Evolutionary conservation across 768 basidiomycete genomes (phyloP).

Genomic region (Clavaria fumosa): DNA sequence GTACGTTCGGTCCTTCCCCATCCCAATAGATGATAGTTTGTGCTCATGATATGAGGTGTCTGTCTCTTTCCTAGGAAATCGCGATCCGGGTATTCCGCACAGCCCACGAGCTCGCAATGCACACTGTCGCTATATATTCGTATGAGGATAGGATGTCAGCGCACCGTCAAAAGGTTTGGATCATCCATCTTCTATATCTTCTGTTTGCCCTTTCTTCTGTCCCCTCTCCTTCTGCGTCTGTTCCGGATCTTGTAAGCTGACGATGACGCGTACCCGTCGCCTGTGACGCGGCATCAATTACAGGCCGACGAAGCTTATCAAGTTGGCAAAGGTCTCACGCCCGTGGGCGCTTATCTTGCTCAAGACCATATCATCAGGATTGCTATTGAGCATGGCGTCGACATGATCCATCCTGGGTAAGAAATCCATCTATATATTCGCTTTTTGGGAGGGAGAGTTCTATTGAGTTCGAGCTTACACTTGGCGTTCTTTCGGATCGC

Average conservation of each 20-base stretch:
- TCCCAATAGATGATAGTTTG: constrained; percentile 6
- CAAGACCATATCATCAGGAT: constrained; percentile 95
- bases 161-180: constrained; percentile 83
- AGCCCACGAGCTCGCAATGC: constrained; percentile 97
- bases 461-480: background rate
- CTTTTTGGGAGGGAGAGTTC: no score
- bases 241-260: no score
- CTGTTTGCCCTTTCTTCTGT: constrained; percentile 25
- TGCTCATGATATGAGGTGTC: constrained; percentile 2
- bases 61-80: constrained; percentile 79
- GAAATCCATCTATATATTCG: no score
- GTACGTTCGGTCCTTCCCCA: constrained; percentile 29
- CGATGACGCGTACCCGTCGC: no score
- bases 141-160: constrained; percentile 93
- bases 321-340: constrained; percentile 91
- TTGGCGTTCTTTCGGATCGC: constrained; percentile 1
- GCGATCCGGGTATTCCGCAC: constrained; percentile 98
- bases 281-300: no score
- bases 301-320: constrained; percentile 98
- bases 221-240: constrained; percentile 8
- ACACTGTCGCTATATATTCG: constrained; percentile 97
- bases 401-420: constrained; percentile 99
- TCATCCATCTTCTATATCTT: constrained; percentile 5
- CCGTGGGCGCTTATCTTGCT: constrained; percentile 92
- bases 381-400: constrained; percentile 95